phyloP scores from a whole-genome alignment of 2,329 filamentous ascomycete genomes.

The Monilinia fructigena region DNA sequence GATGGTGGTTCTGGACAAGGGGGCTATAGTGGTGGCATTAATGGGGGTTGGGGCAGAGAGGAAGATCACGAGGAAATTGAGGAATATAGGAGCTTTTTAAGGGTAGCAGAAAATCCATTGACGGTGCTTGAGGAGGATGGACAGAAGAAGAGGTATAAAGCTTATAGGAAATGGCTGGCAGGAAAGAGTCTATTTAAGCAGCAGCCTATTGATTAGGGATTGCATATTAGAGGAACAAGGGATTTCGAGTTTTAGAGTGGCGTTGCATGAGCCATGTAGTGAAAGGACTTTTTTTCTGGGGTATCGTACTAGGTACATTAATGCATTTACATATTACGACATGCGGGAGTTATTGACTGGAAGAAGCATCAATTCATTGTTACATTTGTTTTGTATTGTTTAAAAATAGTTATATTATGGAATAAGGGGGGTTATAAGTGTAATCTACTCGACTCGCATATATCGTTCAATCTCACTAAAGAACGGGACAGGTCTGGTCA shows the following conservation, averaged over 20 bases:
- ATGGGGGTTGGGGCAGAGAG: slow-evolving; percentile 55
- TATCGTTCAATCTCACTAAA: no score
- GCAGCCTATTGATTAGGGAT: slow-evolving; percentile 54
- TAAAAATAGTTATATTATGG: no score
- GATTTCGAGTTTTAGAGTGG: neutral
- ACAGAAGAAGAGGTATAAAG: slow-evolving; percentile 92
- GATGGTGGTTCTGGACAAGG: slow-evolving; percentile 57
- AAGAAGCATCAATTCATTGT: neutral
- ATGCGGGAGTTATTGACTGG: neutral
- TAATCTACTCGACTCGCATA: no score
- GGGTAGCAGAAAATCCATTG: slow-evolving; percentile 76
- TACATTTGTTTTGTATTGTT: neutral
- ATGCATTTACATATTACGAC: neutral
- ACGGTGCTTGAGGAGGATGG: slow-evolving; percentile 86
- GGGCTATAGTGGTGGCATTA: slow-evolving; percentile 78
- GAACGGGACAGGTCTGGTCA: no score
- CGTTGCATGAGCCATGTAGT: neutral
- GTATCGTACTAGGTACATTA: neutral
- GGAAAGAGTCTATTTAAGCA: slow-evolving; percentile 98
- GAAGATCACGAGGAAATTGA: slow-evolving; percentile 54
- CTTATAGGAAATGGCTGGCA: slow-evolving; percentile 89
- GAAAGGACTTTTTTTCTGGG: neutral
- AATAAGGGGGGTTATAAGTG: no score
- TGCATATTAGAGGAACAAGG: no score
- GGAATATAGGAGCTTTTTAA: slow-evolving; percentile 75